Conservation (phyloP, 169 alveolate species). For the Theileria orientalis region DNA sequence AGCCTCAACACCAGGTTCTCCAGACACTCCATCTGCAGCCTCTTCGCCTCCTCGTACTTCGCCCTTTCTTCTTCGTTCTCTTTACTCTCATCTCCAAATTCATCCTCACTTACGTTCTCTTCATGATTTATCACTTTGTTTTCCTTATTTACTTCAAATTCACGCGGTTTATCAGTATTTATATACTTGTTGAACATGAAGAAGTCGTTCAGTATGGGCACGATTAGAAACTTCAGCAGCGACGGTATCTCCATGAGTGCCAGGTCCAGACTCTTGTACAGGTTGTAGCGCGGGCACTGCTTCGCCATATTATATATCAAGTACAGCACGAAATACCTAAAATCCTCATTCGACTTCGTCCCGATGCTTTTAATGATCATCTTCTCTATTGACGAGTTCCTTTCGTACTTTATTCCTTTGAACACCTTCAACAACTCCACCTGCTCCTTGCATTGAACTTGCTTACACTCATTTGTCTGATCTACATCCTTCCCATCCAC, state of each 20-base stretch:
- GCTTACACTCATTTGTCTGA: no score
- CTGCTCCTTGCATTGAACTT: no score
- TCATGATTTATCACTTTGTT: background rate
- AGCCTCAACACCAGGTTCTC: background rate
- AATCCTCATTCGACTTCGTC: background rate
- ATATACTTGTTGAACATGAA: background rate
- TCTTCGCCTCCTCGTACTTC: background rate
- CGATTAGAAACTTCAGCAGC: background rate
- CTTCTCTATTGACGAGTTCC: background rate
- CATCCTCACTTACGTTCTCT: background rate
- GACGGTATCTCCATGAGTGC: background rate
- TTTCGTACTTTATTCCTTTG: background rate
- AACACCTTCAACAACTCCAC: no score
- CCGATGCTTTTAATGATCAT: background rate
- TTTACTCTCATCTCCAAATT: background rate
- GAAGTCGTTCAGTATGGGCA: background rate
- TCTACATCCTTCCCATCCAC: background rate
- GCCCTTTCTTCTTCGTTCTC: background rate
- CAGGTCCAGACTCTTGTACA: background rate
- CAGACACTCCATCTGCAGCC: no score
- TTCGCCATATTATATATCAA: background rate
- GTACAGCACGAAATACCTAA: background rate
- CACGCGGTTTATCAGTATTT: background rate
- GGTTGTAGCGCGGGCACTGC: background rate
- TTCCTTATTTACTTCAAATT: no score